Evolutionary conservation across 139 green algal genomes (phyloP).

Genomic region (Eudorina sp.): DNA sequence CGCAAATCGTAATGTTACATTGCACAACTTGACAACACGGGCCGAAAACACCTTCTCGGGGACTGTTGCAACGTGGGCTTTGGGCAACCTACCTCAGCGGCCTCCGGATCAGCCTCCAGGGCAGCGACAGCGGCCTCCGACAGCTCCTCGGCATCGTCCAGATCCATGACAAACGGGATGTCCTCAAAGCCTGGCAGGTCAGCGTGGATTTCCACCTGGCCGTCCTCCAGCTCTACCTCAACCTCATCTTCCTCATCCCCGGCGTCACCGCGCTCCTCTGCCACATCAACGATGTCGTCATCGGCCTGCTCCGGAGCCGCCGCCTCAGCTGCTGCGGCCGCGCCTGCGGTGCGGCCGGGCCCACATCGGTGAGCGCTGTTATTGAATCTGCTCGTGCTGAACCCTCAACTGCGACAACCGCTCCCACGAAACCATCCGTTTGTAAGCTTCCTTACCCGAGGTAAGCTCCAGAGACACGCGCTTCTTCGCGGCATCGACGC

Average conservation of each 20-base stretch:
- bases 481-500: constrained; percentile 60
- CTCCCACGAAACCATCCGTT: neutral
- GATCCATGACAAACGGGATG: constrained; percentile 56
- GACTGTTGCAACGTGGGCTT: neutral
- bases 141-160: constrained; percentile 52
- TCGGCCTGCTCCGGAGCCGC: neutral
- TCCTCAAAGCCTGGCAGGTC: constrained; percentile 56
- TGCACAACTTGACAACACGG: neutral
- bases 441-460: neutral
- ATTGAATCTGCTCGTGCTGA: neutral
- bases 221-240: constrained; percentile 50
- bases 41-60: neutral
- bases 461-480: constrained; percentile 71
- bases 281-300: neutral
- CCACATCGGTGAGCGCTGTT: too few relatives aligned
- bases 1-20: neutral
- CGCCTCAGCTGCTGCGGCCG: neutral
- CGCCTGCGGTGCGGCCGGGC: too few relatives aligned
- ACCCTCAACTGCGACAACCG: neutral
- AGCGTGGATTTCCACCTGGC: constrained; percentile 44
- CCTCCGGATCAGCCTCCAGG: constrained; percentile 30
- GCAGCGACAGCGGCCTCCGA: constrained; percentile 10
- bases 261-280: neutral
- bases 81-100: neutral
- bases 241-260: constrained; percentile 34